Evolutionary conservation across 1,284 basidiomycete genomes (phyloP), one percentile per base, ranked within the genome.

Genomic region (Psilocybe mexicana): DNA sequence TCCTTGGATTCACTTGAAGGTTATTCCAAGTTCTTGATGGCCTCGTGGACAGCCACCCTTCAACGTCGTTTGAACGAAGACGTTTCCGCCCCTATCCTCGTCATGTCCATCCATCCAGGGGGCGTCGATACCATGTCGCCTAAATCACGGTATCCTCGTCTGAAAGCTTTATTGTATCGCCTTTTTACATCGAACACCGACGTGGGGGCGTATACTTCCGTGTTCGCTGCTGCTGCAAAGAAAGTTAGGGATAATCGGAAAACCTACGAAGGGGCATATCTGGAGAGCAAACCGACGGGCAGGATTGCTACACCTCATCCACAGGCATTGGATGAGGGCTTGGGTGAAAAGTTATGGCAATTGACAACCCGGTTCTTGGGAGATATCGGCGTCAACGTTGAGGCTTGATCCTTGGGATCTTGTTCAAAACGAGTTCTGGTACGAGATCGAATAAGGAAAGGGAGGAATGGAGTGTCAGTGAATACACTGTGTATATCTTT

Each of bases 51-150:
- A 10, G 61, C 62, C 33, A 53, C 57, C 1, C 61, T 63, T 18
- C 64, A 65, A 40, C 49, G 52, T 28, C 62, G 54, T 18, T 30
- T 65, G n/a, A 54, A 60, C 38, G 46, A 54, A 2, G 61, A 63
- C 30, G 6, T 43, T 8, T 54, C 57, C 23, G 59, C 59, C 23
- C 64, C 62, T 6, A 63, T 65, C 12, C 63, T 58, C 6, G 60
- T 48, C 2, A 61, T 63, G 10, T 44, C 64, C 18, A 33, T 64
- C 14, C 64, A 65, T 35, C 64, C 62, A 11, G 64, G 64, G 11
- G 64, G 64, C 23, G 62, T 65, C 11, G 62, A 65, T 35, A 65
- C 61, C 11, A 63, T 60, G 30, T 61, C 62, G 2, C 61, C 61
- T 28, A 60, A 56, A 26, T 61, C 57, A 53, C 30, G 46, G 2